These are phyloP conservation scores for Skeletonema grethae DNA, from an alignment of 108 stramenopile genomes.

Conservation along the genomic window DNA sequence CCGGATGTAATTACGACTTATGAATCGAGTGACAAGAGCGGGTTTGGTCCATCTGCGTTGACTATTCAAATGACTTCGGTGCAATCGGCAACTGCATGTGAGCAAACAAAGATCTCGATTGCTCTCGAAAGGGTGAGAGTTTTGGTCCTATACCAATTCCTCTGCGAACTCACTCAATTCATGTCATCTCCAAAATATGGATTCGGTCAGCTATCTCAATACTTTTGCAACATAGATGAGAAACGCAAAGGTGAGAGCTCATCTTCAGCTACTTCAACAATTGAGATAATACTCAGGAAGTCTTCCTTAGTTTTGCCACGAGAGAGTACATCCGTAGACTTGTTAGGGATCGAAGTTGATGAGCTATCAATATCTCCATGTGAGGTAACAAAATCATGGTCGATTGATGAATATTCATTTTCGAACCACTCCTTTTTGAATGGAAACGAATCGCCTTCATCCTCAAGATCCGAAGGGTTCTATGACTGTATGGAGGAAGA, in stretches of 20 bases:
- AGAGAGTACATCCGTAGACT: conserved; percentile 59
- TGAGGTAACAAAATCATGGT: conserved; percentile 34
- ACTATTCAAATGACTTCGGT: conserved; percentile 18
- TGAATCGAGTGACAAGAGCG: conserved; percentile 10
- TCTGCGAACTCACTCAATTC: conserved; percentile 74
- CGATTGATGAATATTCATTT: conserved; percentile 34
- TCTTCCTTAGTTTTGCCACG: conserved; percentile 69
- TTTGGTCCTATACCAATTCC: conserved; percentile 56
- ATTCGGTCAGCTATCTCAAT: conserved; percentile 43
- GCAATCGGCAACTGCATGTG: conserved; percentile 14
- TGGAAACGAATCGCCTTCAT: conserved; percentile 7
- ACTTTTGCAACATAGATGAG: not conserved
- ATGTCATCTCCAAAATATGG: conserved; percentile 65
- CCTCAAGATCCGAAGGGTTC: conserved; percentile 26
- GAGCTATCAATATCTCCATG: conserved; percentile 38
- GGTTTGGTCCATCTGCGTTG: conserved; percentile 29
- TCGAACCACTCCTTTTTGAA: not conserved
- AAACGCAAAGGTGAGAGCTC: conserved; percentile 6
- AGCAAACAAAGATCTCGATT: conserved; percentile 30
- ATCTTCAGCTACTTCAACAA: conserved; percentile 32
- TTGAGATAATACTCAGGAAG: conserved; percentile 43
- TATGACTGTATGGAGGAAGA: conserved; percentile 48
- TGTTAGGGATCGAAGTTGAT: conserved; percentile 65
- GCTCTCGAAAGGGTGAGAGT: conserved; percentile 55
- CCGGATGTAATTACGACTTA: conserved; percentile 53